Evolutionary conservation across 805 yeast species (phyloP), one percentile per base, ranked within the genome.

Genomic region (Metschnikowia picachoensis): DNA sequence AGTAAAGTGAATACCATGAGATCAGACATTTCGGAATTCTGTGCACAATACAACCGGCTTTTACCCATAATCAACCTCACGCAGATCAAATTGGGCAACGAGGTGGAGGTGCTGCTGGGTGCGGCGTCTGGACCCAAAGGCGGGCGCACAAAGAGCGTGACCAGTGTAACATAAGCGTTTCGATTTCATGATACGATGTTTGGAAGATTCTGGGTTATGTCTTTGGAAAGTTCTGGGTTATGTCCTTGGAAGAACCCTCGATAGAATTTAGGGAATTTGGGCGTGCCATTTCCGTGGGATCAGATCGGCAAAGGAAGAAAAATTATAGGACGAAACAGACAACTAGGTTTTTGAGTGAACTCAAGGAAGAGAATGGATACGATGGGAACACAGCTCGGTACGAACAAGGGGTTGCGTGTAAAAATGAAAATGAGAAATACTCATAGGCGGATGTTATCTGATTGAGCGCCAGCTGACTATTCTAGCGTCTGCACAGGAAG

Each of bases 41-140:
- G 73, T 49, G 61, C 54, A 6, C 66, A 73, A 42, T 78, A 76
- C 56, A 73, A 68, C 41, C 62, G 72, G 46, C 60, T 78, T 14
- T 59, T 76, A 2, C 82, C 83, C 4, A 67, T 78, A 35, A 73
- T 78, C 36, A 67, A 77, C 50, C 67, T 75, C 49, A 68, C 81
- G 1, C 80, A 77, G 56, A 68, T 74, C 30, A 75, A 73, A 48
- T 61, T 72, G 40, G 82, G 82, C 0, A 68, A 74, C 46, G 77
- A 73, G 35, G 80, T 74, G 3, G 80, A 76, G 51, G 71, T 66
- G 11, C 60, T 65, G 52, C 60, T 65, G 52, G 39, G 37, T 37
- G 48, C 33, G 9, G 20, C 29, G 15, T 12, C 32, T 12, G 8
- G 17, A 7, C 17, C 15, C 20, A 36, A 25, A 27, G 17, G 12